A percentile compares a stretch with the other conserved stretches of the same genome.
Evolutionary conservation across 129 eudicot species (phyloP).

Genomic region (Arctium minus): DNA sequence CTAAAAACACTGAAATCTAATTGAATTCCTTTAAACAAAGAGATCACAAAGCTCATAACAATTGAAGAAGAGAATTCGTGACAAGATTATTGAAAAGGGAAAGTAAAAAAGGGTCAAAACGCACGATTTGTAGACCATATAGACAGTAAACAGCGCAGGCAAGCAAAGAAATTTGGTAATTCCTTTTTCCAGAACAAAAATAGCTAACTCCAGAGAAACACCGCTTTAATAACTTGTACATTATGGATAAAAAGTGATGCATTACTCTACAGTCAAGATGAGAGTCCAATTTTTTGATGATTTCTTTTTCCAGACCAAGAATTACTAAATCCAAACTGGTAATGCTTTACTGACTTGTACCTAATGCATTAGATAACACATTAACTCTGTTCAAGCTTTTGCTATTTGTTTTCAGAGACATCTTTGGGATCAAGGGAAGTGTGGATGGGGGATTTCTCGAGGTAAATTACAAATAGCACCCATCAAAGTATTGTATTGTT

Average conservation of each 20-base stretch:
- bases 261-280: neutral
- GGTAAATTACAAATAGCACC: conserved; percentile 12
- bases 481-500: neutral
- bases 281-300: neutral
- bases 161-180: conserved; percentile 2
- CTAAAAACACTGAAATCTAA: conserved; percentile 18
- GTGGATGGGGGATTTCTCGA: conserved; percentile 29
- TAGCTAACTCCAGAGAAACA: neutral
- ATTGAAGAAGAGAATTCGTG: neutral
- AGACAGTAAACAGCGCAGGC: conserved; percentile 10
- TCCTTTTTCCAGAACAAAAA: conserved; percentile 7
- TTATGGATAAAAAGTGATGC: neutral
- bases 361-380: neutral
- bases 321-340: neutral
- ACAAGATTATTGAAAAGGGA: conserved; percentile 10
- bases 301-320: neutral
- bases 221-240: neutral
- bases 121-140: conserved; percentile 20
- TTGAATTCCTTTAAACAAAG: conserved; percentile 4
- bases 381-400: neutral
- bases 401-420: neutral
- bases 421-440: conserved; percentile 32
- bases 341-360: neutral
- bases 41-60: conserved; percentile 20
- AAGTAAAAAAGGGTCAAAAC: conserved; percentile 27